Evolutionary conservation across 108 stramenopile genomes (phyloP).

Genomic region (Pseudonitzschia multistriata): DNA sequence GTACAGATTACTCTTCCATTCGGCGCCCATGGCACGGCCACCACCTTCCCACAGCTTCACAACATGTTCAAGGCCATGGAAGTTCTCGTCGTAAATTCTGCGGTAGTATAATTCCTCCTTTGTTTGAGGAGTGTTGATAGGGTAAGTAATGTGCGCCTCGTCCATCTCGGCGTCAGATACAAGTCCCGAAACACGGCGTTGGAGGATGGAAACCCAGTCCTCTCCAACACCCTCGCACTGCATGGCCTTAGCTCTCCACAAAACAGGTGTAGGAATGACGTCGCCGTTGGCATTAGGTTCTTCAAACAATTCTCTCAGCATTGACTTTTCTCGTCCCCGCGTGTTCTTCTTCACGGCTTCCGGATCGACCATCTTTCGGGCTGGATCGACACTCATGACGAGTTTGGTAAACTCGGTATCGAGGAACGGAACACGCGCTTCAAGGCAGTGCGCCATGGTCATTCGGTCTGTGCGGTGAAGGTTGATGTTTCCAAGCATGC

Average conservation of each 20-base stretch:
- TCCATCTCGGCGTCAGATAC: constrained; percentile 73
- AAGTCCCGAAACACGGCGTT: constrained; percentile 54
- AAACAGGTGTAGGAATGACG: constrained; percentile 58
- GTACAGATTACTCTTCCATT: constrained; percentile 66
- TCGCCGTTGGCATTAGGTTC: constrained; percentile 63
- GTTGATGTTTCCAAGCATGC: constrained; percentile 68
- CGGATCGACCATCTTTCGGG: constrained; percentile 59
- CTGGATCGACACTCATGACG: constrained; percentile 69
- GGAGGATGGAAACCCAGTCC: constrained; percentile 77
- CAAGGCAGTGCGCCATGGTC: constrained; percentile 80
- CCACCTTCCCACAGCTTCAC: constrained; percentile 74
- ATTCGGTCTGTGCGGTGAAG: constrained; percentile 74
- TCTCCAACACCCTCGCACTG: constrained; percentile 84
- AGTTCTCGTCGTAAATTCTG: constrained; percentile 62
- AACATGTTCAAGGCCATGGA: constrained; percentile 62
- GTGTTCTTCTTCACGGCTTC: constrained; percentile 59
- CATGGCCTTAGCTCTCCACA: constrained; percentile 85
- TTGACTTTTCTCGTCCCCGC: constrained; percentile 66
- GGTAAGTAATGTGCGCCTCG: constrained; percentile 51
- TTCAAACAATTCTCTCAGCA: constrained; percentile 63
- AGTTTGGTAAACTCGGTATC: constrained; percentile 68
- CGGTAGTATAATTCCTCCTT: constrained; percentile 82
- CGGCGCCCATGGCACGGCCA: constrained; percentile 68
- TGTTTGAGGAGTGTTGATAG: constrained; percentile 72
- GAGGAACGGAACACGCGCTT: constrained; percentile 80